Evolutionary conservation across 2,329 filamentous ascomycete genomes (phyloP), one percentile per base, ranked within the genome.

Genomic region (Penicillium italicum): DNA sequence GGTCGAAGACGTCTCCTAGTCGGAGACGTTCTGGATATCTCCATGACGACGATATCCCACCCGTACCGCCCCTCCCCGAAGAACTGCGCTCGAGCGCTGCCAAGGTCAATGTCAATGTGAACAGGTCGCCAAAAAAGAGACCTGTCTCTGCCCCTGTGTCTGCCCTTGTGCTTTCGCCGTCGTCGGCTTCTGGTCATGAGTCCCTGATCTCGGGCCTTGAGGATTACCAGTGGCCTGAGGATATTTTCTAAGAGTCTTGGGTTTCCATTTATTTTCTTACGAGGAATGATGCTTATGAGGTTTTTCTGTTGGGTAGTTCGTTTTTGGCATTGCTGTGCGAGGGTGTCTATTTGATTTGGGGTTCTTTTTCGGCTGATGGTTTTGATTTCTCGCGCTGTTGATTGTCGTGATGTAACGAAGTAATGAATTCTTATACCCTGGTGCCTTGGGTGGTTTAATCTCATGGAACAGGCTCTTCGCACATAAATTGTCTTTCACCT

Each of bases 171-270:
- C 36, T 60, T 3, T 54, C 55, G 43, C 42, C 42, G 14, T 52
- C 55, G 26, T 40, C 56, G 18, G 30, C 37, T 33, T 55, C 56
- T 12, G 46, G 20, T 36, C 44, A 28, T 30, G 60, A 59, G 14
- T 46, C 46, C 14, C 11, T 58, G 24, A 44, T 55, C 22, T 24
- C 57, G 38, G 58, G 37, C 24, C 43, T 57, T 24, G 62, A 70
- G 38, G 61, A 65, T n/a, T 78, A 76, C 52, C 66, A 71, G 22
- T 79, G 76, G 76, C 74, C 74, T 5, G 74, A 75, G 9, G 75
- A 76, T 57, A 69, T 76, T 9, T 77, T 78, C 55, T 78, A 59
- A 72, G 8, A 12, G 20, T 5, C 26, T 31, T 18, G 14, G 20
- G 31, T 24, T 24, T 48, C 6, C 12, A 16, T 16, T 12, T 18